Evolutionary conservation across 2,329 filamentous ascomycete species (phyloP), one percentile per base, ranked within the genome.

Genomic region (Talaromyces sp.): DNA sequence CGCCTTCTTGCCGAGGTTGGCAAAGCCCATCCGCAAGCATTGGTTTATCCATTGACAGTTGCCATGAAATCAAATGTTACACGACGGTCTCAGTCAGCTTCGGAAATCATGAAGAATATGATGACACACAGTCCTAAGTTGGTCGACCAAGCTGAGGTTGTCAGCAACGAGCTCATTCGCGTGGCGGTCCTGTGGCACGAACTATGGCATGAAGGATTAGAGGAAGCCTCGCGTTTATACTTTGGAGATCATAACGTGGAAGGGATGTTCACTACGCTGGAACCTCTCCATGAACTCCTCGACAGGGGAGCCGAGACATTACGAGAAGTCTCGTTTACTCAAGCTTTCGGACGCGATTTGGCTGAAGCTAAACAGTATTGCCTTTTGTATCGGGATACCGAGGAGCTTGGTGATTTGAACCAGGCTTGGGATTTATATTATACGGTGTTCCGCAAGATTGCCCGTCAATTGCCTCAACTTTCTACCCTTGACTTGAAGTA

Each of bases 401-500:
- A 88, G 56, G 94, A 99, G 70, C 87, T 94, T 62, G 93, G 91
- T 54, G 95, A 99, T 72, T 85, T 99, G 52, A 99, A 97, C 71
- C 92, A 96, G 75, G 94, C 94, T 7, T 99, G 94, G 94, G 95
- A 99, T 75, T 84, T 99, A 14, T 99, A 99, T 77, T 99, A 99
- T 76, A 92, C 96, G 66, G 94, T 97, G 0, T 99, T 99, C 85
- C 87, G 92, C 63, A 90, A 95, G 72, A 97, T 99, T 71, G 90
- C 89, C 54, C 86, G 93, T 63, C 95, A 99, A 75, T 79, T 99
- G 54, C 92, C 92, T 3, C 94, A 97, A 69, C 84, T 99, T 65
- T 96, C 92, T 67, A 91, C 88, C 58, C 83, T 99, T 48, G 95
- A 99, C 75, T 81, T 99, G 67, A 91, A 95, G 64, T 99, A 99